Evolutionary conservation across 345 rosid genomes (phyloP), one percentile per base, ranked within the genome.

Genomic region (Eucalyptus globulus): DNA sequence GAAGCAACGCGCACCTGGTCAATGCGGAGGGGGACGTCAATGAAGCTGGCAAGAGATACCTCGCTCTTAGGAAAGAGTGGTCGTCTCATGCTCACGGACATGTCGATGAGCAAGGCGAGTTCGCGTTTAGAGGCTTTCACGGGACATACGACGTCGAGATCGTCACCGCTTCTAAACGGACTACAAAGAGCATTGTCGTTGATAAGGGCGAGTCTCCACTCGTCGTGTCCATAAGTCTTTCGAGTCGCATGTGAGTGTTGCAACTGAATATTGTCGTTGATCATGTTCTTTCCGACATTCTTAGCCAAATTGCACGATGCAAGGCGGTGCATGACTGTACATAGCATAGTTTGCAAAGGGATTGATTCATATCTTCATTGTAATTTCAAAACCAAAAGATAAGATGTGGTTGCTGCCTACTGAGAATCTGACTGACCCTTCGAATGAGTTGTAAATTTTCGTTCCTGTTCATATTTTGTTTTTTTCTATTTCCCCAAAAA

Each of bases 1-100:
- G 99, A 88, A 92, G 93, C 80, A 88, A 93, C 88, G 90, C 99
- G 6, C 97, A 98, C 89, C 90, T 97, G 95, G 97, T 98, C 65
- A 89, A 96, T 86, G 99, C 98, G 3, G 98, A 98, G 90, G 99
- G 99, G 14, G 97, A 96, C 12, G 34, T 97, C 88, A 98, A 96
- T 89, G 97, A 94, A 91, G 94, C 99, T 45, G 99, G 99, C 87
- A 95, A 93, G 90, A 93, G 97, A 87, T 94, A 92, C 90, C 95
- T 95, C 86, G 92, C 94, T 62, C 96, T 98, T 14, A 95, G 95
- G 91, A 89, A 93, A 6, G 99, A 97, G 88, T 98, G 99, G 99
- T 87, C 95, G 86, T 89, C 95, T 89, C 93, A 49, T 86, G 91
- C 93, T 67, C 95, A 88, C 5, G 98, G 97, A 14, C 92, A 49